Evolutionary conservation across 225 moss, liverwort and hornwort genomes (phyloP).

Genomic region (Sphagnum contortum): DNA sequence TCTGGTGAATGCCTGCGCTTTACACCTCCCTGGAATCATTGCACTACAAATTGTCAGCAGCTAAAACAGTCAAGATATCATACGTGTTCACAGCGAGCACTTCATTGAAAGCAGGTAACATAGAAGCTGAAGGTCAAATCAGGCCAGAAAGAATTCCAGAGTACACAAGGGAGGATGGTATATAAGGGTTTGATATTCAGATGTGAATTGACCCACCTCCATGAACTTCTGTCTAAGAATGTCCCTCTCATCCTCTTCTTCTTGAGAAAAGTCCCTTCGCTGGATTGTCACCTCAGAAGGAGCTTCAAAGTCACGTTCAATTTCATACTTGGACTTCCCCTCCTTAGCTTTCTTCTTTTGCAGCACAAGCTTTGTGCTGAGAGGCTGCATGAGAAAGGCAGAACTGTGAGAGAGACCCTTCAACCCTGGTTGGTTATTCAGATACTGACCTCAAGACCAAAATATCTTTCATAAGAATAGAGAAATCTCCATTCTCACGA

Average conservation of each 20-base stretch:
- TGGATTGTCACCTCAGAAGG: slow-evolving; percentile 65
- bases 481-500: too few species aligned
- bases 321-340: slow-evolving; percentile 83
- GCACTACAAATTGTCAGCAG: neutral
- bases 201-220: slow-evolving; percentile 47
- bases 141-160: neutral
- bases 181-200: neutral
- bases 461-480: too few species aligned
- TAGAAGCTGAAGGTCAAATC: neutral
- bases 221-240: slow-evolving; percentile 49
- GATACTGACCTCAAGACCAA: too few species aligned
- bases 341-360: slow-evolving; percentile 99
- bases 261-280: slow-evolving; percentile 63
- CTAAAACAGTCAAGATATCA: neutral
- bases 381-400: slow-evolving; percentile 38
- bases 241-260: slow-evolving; percentile 62
- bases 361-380: slow-evolving; percentile 67
- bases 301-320: slow-evolving; percentile 59
- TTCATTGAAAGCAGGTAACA: neutral
- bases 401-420: neutral
- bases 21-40: slow-evolving; percentile 41
- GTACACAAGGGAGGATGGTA: neutral
- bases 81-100: neutral
- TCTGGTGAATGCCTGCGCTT: slow-evolving; percentile 76
- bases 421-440: too few species aligned